These are phyloP conservation scores for Ogataea minuta DNA, from an alignment of 805 yeast species.

Conservation along the genomic window DNA sequence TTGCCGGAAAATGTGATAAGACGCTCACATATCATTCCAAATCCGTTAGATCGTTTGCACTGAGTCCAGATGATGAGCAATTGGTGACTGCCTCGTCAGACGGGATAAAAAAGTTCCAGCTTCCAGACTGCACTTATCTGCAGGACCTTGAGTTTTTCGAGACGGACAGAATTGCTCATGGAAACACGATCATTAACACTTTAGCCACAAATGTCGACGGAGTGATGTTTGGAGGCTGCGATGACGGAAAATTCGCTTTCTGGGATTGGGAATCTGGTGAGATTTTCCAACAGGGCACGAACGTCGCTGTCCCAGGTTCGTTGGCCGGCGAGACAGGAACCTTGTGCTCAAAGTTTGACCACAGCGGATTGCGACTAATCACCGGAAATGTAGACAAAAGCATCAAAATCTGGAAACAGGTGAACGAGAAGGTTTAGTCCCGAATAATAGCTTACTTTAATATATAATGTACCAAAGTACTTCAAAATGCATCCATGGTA, in stretches of 20 bases:
- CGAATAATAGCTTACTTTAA: not conserved
- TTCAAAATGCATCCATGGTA: conserved; percentile 89
- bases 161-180: conserved; percentile 33
- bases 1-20: conserved; percentile 69
- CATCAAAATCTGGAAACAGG: conserved; percentile 69
- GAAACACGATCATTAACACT: conserved; percentile 60
- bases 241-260: conserved; percentile 73
- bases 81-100: conserved; percentile 80
- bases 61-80: conserved; percentile 69
- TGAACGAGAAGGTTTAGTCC: conserved; percentile 24
- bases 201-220: conserved; percentile 58
- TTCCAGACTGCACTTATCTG: conserved; percentile 71
- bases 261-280: conserved; percentile 77
- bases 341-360: conserved; percentile 69
- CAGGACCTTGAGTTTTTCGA: conserved; percentile 49
- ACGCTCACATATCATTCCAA: conserved; percentile 84
- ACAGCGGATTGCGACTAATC: conserved; percentile 73
- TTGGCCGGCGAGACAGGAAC: conserved; percentile 65
- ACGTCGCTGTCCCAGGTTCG: conserved; percentile 70
- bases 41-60: conserved; percentile 68
- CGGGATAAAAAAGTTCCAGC: conserved; percentile 78
- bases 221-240: conserved; percentile 77
- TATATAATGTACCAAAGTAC: not conserved
- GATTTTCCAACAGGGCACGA: conserved; percentile 50
- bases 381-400: conserved; percentile 92